Conservation (phyloP, 176 grass and related monocot species). For the Panicum miliaceum region DNA sequence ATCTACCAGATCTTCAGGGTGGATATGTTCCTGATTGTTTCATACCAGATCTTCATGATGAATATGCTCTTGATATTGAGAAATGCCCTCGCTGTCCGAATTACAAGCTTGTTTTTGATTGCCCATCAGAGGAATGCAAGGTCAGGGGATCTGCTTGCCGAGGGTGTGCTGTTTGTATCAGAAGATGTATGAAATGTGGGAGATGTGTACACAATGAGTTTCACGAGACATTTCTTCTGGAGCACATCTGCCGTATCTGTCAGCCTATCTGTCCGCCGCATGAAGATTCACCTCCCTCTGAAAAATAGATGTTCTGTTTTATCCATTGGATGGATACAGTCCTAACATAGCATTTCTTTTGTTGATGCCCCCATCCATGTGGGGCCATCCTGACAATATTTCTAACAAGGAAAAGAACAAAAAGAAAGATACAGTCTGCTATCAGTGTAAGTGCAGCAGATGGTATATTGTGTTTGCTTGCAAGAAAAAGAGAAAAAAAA, state of each 20-base stretch:
- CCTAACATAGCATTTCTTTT: not conserved
- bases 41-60: conserved; percentile 60
- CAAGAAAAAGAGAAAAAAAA: conserved; percentile 38
- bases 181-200: conserved; percentile 73
- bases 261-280: conserved; percentile 47
- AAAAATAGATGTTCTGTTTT: conserved; percentile 43
- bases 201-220: conserved; percentile 69
- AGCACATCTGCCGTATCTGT: conserved; percentile 62
- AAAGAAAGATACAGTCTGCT: conserved; percentile 12
- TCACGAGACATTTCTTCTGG: conserved; percentile 74
- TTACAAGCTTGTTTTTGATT: conserved; percentile 83
- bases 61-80: conserved; percentile 79
- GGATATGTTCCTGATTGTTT: conserved; percentile 45
- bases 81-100: conserved; percentile 72
- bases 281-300: not conserved
- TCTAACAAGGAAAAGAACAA: conserved; percentile 25
- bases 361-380: conserved; percentile 16
- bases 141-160: conserved; percentile 51
- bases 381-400: conserved; percentile 8
- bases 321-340: conserved; percentile 27
- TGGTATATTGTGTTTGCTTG: conserved; percentile 32
- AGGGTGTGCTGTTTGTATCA: conserved; percentile 77
- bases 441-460: conserved; percentile 22
- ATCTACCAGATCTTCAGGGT: conserved; percentile 59
- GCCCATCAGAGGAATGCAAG: conserved; percentile 67